These are phyloP conservation scores for Amylostereum areolatum DNA, from an alignment of 1,284 basidiomycete species.

Conservation along the genomic window DNA sequence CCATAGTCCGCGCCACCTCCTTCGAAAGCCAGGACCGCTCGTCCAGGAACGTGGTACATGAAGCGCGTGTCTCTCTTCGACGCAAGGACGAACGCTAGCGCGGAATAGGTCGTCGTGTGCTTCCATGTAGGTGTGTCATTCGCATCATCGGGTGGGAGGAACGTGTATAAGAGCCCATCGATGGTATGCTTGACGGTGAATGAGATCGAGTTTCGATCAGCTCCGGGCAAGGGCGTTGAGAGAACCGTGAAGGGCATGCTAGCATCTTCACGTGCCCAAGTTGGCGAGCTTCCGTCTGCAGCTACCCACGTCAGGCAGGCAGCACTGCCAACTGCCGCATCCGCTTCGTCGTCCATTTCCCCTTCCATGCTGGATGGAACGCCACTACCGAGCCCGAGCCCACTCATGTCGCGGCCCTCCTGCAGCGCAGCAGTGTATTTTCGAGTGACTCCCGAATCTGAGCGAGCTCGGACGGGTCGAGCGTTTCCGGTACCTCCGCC, in stretches of 20 bases:
- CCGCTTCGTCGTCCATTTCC: constrained; percentile 81
- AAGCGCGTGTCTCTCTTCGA: constrained; percentile 89
- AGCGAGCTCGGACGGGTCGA: constrained; percentile 80
- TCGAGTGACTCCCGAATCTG: constrained; percentile 76
- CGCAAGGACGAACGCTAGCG: constrained; percentile 89
- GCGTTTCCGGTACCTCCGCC: constrained; percentile 80
- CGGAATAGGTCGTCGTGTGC: constrained; percentile 79
- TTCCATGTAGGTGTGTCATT: constrained; percentile 48
- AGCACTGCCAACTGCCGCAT: constrained; percentile 58
- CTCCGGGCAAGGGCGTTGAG: constrained; percentile 56
- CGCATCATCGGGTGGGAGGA: constrained; percentile 22
- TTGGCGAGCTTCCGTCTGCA: constrained; percentile 39
- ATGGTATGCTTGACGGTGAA: constrained; percentile 75
- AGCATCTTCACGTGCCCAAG: constrained; percentile 28
- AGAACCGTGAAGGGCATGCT: constrained; percentile 47
- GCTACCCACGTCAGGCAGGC: constrained; percentile 60
- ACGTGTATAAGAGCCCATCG: constrained; percentile 74
- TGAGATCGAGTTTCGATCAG: constrained; percentile 26
- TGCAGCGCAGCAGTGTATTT: constrained; percentile 71
- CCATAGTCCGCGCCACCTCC: constrained; percentile 38
- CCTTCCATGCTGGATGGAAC: constrained; percentile 75
- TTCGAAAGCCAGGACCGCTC: constrained; percentile 33
- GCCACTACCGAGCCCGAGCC: constrained; percentile 54
- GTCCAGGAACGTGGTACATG: constrained; percentile 58
- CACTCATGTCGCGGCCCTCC: constrained; percentile 49